Evolutionary conservation across 2,329 filamentous ascomycete species (phyloP), one percentile per base, ranked within the genome.

Genomic region (Clarireedia paspali): DNA sequence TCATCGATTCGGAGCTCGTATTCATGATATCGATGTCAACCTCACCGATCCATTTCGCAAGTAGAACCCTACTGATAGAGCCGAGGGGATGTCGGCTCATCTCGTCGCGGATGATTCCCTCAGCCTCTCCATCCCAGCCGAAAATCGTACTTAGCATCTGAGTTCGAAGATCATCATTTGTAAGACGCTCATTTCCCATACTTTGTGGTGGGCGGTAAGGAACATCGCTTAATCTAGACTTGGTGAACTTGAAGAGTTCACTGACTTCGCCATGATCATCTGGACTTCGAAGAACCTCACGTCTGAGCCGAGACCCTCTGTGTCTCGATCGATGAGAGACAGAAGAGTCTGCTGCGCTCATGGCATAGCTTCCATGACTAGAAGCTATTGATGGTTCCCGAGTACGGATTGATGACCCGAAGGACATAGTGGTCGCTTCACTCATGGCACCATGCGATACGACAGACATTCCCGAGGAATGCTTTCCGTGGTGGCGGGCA

Each of bases 131-230:
- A 52, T 92, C 85, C 91, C 94, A 99, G 3, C 94, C 94, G 70
- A 99, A 99, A 2, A 99, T 91, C 5, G 91, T 87, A 63, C 81
- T 89, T 4, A 99, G 79, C 91, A 99, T 96, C 70, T 96, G 91
- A 47, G 80, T 81, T 48, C 92, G 84, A 46, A 96, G 78, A 62
- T 95, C 86, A 63, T 96, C 87, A 59, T 85, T 85, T 3, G 87
- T 88, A 24, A 89, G 72, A 27, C 78, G 79, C 3, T 75, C 71
- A 55, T 82, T 78, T 61, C 86, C 80, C 14, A 77, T 64, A 1
- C 76, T 72, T 14, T 83, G 78, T 0, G 85, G 82, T 48, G 87
- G 83, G 64, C 87, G 85, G 68, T 95, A 95, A 0, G 89, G 85
- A 4, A 96, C 82, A 61, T 96, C 90, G 59, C 82, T 87, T 6